These are phyloP conservation scores for Trichophaea hybrida DNA, from an alignment of 2,329 filamentous ascomycete species.

Conservation along the genomic window DNA sequence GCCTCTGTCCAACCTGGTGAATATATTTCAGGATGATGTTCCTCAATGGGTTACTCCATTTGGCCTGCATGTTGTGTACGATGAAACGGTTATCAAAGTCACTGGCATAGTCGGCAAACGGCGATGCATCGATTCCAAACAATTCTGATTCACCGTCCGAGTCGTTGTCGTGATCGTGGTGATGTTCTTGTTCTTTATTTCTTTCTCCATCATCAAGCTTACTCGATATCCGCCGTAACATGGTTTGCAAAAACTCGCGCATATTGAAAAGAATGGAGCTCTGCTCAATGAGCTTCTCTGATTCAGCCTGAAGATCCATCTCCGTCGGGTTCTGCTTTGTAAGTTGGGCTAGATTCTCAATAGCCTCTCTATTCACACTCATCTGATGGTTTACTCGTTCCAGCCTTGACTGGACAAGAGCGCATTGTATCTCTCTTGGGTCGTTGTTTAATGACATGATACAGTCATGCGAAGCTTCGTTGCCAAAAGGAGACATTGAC, in stretches of 20 bases:
- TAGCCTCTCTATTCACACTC: conserved; percentile 55
- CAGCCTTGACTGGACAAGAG: conserved; percentile 69
- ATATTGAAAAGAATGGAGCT: conserved; percentile 43
- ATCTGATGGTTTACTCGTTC: conserved; percentile 67
- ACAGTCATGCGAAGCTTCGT: conserved; percentile 86
- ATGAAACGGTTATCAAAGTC: conserved; percentile 98
- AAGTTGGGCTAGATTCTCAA: conserved; percentile 55
- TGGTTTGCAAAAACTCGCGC: conserved; percentile 43
- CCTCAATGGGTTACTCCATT: conserved; percentile 92
- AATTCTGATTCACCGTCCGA: conserved; percentile 40
- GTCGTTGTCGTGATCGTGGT: conserved; percentile 35
- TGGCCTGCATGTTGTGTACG: conserved; percentile 91
- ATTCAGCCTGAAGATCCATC: conserved; percentile 40
- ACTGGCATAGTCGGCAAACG: conserved; percentile 68
- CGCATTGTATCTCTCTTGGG: conserved; percentile 72
- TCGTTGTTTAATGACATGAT: conserved; percentile 88
- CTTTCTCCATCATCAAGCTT: conserved; percentile 37
- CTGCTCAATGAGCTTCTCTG: conserved; percentile 42
- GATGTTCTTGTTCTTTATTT: conserved; percentile 26
- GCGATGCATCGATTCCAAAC: conserved; percentile 49
- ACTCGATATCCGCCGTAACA: conserved; percentile 44
- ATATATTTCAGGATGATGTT: conserved; percentile 96
- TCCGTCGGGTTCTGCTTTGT: conserved; percentile 40
- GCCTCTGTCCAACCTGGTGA: conserved; percentile 88
- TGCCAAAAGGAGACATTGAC: conserved; percentile 76